Evolutionary conservation across 1,284 basidiomycete genomes (phyloP), one percentile per base, ranked within the genome.

Genomic region (Tylopilus orsonianus): DNA sequence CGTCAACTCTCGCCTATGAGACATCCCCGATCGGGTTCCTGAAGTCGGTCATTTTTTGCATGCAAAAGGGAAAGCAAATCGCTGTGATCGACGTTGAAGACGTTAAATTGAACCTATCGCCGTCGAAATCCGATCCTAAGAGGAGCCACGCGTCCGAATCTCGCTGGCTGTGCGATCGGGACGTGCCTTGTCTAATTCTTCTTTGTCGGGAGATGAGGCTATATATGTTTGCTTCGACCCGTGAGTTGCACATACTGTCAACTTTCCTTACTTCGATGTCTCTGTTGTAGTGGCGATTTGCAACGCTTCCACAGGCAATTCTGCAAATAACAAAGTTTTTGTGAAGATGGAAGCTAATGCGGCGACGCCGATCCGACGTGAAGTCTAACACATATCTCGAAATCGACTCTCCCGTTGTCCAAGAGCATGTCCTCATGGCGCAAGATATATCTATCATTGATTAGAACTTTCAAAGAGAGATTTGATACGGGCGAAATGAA

Each of bases 21-120:
- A 50, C 41, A 40, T 43, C 41, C 29, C 44, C 41, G 59, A 55
- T 62, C 53, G 27, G 35, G 30, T 53, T 51, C 44, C 56, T 33
- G 63, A 64, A 52, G 47, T 45, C 38, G 60, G 49, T 46, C 32
- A 48, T 48, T 48, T 9, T 52, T 50, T 60, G 47, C 29, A 24
- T 41, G 10, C 37, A 48, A 16, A 49, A 47, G 52, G 19, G 42
- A 50, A 61, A 56, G 49, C 36, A 26, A 39, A 59, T 66, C 46
- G 53, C 30, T 5, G 9, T 40, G 65, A 65, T 67, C 60, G 66
- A 60, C 56, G 43, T 60, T 62, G 62, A 62, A 63, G 56, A 46
- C 42, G 34, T 49, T 43, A 52, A 43, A 61, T 53, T 33, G 49
- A 44, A 50, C 42, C 48, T 39, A 59, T 57, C 54, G 36, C 52